Percentiles rank a stretch among this genome's conserved stretches.
These are phyloP conservation scores for Tetraselmis striata DNA, from an alignment of 139 green algal species.

Conservation along the genomic window DNA sequence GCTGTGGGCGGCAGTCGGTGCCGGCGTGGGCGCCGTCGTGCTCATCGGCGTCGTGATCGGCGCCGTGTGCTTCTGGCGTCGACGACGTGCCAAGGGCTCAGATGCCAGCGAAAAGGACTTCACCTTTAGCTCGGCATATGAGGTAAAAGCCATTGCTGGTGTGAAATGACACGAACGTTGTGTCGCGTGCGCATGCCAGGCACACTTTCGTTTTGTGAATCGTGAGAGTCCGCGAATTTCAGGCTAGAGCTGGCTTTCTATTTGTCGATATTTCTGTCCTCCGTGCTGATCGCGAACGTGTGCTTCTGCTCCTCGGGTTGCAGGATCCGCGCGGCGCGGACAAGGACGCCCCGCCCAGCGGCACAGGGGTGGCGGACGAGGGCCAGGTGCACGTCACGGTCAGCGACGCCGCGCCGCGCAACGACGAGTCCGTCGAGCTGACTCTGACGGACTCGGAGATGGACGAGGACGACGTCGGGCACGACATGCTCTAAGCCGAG, in stretches of 20 bases:
- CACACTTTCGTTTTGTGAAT: too few species aligned
- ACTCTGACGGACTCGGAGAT: not conserved
- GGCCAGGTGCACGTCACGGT: not conserved
- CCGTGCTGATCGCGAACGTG: too few species aligned
- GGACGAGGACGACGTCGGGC: not conserved
- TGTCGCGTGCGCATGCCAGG: too few species aligned
- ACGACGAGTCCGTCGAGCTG: not conserved
- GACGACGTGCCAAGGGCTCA: not conserved
- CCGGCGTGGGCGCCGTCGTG: not conserved
- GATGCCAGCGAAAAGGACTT: not conserved
- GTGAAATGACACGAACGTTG: too few species aligned
- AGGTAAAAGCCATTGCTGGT: too few species aligned
- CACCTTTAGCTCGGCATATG: not conserved
- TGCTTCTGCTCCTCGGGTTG: too few species aligned
- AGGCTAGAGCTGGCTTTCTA: too few species aligned
- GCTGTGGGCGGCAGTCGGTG: not conserved
- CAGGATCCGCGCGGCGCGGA: too few species aligned
- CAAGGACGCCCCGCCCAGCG: too few species aligned
- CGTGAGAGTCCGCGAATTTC: too few species aligned
- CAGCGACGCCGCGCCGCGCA: not conserved
- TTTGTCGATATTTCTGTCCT: too few species aligned
- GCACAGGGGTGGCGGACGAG: not conserved
- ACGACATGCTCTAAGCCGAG: not conserved
- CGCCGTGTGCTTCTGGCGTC: not conserved
- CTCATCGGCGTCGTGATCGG: not conserved